Conservation (phyloP, 345 rosid species). For the Acer campestre region DNA sequence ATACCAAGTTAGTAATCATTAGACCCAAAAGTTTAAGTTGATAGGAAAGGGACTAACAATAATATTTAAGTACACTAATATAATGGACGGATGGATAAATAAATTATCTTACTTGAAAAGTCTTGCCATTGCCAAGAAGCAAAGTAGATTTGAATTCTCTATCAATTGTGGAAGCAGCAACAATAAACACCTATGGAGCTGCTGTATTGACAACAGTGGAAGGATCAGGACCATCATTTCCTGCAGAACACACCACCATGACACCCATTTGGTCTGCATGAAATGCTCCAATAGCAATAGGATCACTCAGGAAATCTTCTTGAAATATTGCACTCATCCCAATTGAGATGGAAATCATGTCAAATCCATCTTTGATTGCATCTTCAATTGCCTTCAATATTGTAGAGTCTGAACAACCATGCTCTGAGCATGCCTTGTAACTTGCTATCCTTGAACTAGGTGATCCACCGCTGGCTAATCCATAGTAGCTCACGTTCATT, state of each 20-base stretch:
- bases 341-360: slow-evolving; percentile 68
- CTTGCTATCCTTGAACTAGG: slow-evolving; percentile 52
- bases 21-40: no score
- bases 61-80: no score
- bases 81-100: no score
- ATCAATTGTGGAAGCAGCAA: slow-evolving; percentile 64
- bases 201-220: slow-evolving; percentile 58
- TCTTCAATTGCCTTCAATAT: slow-evolving; percentile 72
- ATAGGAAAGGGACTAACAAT: no score
- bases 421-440: slow-evolving; percentile 62
- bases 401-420: slow-evolving; percentile 58
- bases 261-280: slow-evolving; percentile 64
- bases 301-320: slow-evolving; percentile 51
- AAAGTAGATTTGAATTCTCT: slow-evolving; percentile 57
- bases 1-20: no score
- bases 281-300: slow-evolving; percentile 72
- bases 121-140: slow-evolving; percentile 50
- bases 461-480: slow-evolving; percentile 59
- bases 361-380: slow-evolving; percentile 72
- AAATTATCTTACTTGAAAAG: slow-evolving; percentile 37
- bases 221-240: slow-evolving; percentile 69
- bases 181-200: slow-evolving; percentile 75
- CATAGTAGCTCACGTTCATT: slow-evolving; percentile 54
- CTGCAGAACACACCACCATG: slow-evolving; percentile 61
- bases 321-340: slow-evolving; percentile 49